These are phyloP conservation scores for Sisymbrium irio DNA, from an alignment of 345 rosid species.

Conservation along the genomic window DNA sequence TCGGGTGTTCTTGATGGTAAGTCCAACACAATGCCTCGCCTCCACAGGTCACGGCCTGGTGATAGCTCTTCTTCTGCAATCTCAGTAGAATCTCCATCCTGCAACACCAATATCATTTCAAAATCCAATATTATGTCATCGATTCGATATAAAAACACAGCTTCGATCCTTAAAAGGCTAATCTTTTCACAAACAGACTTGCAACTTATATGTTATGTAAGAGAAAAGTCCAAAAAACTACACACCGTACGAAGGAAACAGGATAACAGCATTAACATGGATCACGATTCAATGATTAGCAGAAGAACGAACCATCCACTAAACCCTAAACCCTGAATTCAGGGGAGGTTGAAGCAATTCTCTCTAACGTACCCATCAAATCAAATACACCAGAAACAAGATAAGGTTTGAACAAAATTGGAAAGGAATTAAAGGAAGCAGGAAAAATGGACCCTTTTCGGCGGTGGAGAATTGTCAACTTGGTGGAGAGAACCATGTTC, in stretches of 20 bases:
- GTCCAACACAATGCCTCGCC: slow-evolving; percentile 42
- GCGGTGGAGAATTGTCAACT: background rate
- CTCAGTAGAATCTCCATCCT: slow-evolving; percentile 57
- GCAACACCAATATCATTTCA: slow-evolving; percentile 15
- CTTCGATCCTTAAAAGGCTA: background rate
- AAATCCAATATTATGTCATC: background rate
- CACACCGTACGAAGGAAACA: background rate
- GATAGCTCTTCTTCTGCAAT: slow-evolving; percentile 69
- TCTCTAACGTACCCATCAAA: background rate
- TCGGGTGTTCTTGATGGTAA: slow-evolving; percentile 47
- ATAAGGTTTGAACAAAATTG: background rate
- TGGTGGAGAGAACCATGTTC: slow-evolving; percentile 10
- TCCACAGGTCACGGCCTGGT: slow-evolving; percentile 27
- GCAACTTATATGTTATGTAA: background rate
- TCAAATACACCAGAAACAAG: slow-evolving; percentile 5
- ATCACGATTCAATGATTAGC: background rate
- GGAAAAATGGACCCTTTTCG: slow-evolving; percentile 21
- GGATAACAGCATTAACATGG: background rate
- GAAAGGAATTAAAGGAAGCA: background rate
- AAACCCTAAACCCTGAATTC: slow-evolving; percentile 28
- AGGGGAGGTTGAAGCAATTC: slow-evolving; percentile 1
- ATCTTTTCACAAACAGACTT: background rate
- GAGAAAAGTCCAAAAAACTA: background rate
- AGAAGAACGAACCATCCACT: background rate
- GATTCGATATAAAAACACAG: background rate